Conservation (phyloP, 2,329 filamentous ascomycete species). For the Hypoxylon sp. region DNA sequence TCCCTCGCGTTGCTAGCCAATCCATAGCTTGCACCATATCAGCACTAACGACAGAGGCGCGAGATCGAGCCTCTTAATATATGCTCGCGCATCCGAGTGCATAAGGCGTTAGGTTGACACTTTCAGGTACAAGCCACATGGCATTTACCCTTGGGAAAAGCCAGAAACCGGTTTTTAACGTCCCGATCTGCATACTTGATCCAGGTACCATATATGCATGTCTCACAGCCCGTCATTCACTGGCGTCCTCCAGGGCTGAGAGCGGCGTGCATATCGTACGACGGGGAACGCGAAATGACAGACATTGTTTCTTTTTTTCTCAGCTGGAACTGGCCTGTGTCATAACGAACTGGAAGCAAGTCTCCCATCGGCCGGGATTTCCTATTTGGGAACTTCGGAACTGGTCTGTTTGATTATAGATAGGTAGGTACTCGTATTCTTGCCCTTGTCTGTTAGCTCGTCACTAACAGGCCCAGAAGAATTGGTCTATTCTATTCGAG, state of each 20-base stretch:
- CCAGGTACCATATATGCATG: constrained; percentile 13
- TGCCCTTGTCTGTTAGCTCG: no score
- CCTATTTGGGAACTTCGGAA: neutral
- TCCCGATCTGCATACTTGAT: neutral
- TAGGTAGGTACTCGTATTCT: no score
- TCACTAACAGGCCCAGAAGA: no score
- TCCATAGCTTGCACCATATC: neutral
- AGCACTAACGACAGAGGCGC: constrained; percentile 3
- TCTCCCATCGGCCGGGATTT: neutral
- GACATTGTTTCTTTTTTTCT: constrained; percentile 9
- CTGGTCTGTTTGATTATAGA: no score
- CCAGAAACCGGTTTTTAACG: constrained; percentile 1
- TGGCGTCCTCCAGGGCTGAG: constrained; percentile 5
- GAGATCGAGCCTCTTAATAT: constrained; percentile 17
- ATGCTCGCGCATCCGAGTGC: neutral
- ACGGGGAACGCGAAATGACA: constrained; percentile 3
- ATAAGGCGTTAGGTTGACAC: neutral
- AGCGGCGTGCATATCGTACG: constrained; percentile 27
- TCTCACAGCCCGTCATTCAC: constrained; percentile 3
- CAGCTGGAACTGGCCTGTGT: constrained; percentile 6
- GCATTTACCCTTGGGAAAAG: constrained; percentile 1
- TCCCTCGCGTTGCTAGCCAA: neutral
- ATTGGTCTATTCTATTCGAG: no score
- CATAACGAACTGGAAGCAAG: neutral
- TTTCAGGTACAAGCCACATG: constrained; percentile 16